These are phyloP conservation scores for Penicillium oxalicum DNA, from an alignment of 2,329 filamentous ascomycete species.

Conservation along the genomic window DNA sequence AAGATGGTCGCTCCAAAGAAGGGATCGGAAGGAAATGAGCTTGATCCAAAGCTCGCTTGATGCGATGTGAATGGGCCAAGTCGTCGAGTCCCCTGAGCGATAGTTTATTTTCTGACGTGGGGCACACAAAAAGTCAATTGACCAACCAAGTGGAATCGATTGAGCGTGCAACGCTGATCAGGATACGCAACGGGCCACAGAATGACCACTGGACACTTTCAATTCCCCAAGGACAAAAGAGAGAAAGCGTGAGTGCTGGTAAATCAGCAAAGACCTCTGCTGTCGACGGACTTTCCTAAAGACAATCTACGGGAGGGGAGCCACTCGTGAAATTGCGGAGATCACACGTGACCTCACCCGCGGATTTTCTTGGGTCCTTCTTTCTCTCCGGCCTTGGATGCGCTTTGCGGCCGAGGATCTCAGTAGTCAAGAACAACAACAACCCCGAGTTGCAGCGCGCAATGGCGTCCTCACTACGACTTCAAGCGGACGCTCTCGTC, in stretches of 20 bases:
- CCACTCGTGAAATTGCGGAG: constrained; percentile 13
- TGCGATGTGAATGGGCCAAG: background rate
- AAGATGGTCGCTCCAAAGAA: background rate
- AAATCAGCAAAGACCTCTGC: constrained; percentile 1
- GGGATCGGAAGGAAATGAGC: background rate
- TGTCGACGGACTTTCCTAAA: constrained; percentile 2
- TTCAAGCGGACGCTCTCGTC: constrained; percentile 21
- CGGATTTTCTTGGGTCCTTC: constrained; percentile 18
- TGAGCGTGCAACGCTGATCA: background rate
- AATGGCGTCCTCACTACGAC: constrained; percentile 31
- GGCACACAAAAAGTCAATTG: background rate
- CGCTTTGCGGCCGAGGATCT: background rate
- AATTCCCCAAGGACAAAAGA: background rate
- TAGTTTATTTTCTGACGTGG: constrained; percentile 1
- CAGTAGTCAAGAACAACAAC: background rate
- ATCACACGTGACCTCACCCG: constrained; percentile 18
- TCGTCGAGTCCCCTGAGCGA: constrained; percentile 9
- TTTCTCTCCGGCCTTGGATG: constrained; percentile 3
- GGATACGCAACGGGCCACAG: background rate
- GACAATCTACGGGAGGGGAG: background rate
- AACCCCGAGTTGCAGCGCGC: constrained; percentile 8
- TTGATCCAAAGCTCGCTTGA: background rate
- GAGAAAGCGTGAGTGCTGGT: constrained; percentile 1
- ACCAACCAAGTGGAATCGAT: background rate
- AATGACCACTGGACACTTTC: background rate